Evolutionary conservation across 2,329 filamentous ascomycete genomes (phyloP), one percentile per base, ranked within the genome.

Genomic region (Aplosporella prunicola): DNA sequence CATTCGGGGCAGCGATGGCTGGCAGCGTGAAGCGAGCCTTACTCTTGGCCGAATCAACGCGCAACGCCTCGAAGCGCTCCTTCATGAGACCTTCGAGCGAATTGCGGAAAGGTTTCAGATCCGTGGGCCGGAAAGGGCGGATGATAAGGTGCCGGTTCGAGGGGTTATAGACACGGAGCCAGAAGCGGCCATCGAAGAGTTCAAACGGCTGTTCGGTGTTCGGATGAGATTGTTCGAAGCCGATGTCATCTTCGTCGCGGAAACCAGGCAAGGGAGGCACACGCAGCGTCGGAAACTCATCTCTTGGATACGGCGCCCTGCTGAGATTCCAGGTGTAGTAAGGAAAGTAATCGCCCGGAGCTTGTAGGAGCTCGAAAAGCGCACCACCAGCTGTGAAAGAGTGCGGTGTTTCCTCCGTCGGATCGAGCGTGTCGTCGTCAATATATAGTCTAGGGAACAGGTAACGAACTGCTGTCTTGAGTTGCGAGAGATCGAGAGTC

Each of bases 141-240:
- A 73, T 45, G 2, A 56, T 42, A 5, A 72, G 40, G 16, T 47
- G 43, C 4, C 24, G 10, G 2, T 43, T 32, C 2, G 49, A 49
- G 4, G 46, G 39, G 13, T 67, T 58, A 18, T 52, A 48, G 9
- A 76, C 39, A 2, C 60, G 62, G 32, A 77, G 58, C 74, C 74
- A 78, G 51, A 62, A 76, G 14, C 74, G 62, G 31, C 65, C 61
- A 47, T 76, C 72, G 61, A 71, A 76, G 11, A 78, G 59, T 5
- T 57, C 54, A 53, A 59, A 69, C 31, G 13, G 33, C 5, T 23
- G 16, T 35, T 26, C 17, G 36, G 25, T 15, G 25, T 17, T 27
- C 13, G 17, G n/a, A 16, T 17, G 17, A 10, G 17, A 13, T 20
- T 17, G 10, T 5, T 4, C 16, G 15, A 14, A 17, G 9, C 9